Base-by-base conservation (phyloP, 2,329 filamentous ascomycete genomes). In the Colletotrichum musae region DNA sequence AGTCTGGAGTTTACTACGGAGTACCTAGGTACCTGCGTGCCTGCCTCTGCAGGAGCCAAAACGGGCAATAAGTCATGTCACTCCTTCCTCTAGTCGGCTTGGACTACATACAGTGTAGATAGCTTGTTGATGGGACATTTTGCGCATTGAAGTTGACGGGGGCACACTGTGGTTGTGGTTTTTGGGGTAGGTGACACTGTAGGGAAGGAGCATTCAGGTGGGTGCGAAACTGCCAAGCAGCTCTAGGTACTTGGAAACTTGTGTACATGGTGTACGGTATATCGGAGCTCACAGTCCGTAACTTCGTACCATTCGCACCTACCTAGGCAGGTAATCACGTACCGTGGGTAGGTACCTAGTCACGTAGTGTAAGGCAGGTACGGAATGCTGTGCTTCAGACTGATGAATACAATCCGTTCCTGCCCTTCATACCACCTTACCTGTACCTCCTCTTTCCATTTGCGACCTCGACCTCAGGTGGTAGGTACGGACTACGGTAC, bases 41-140 rank as follows among this genome's bases (percentile, higher is more conserved):
- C 32, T 36, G 41, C 15, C 13, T 6, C 4, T 43, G 26, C 36
- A 48, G n/a, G 61, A 58, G 50, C n/a, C 39, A 39, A 59, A 15
- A 39, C 21, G 54, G 32, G 54, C 39, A 45, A 59, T 4, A 50
- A 45, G 18, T 48, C 61, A 65, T 59, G 65, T 68, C 54, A 48
- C 65, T 65, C 21, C 13, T 47, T 54, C 26, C 53, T 26, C 36
- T 53, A 13, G 47, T 24, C 21, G 21, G 21, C 43, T 39, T 45
- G 24, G 36, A n/a, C 6, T n/a, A 16, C 45, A 4, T 43, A 36
- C 32, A 36, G 32, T 36, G 32, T 36, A 9, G 2, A 10, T 36
- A 1, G 9, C 32, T 36, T 9, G 3, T 36, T 10, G 0, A 36
- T 36, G 32, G 32, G 32, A 10, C 2, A 2, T 2, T 36, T 9